Percentiles rank a stretch among this genome's conserved stretches.
Conservation (phyloP, 768 basidiomycete genomes). For the Sporobolomyces pararoseus region DNA sequence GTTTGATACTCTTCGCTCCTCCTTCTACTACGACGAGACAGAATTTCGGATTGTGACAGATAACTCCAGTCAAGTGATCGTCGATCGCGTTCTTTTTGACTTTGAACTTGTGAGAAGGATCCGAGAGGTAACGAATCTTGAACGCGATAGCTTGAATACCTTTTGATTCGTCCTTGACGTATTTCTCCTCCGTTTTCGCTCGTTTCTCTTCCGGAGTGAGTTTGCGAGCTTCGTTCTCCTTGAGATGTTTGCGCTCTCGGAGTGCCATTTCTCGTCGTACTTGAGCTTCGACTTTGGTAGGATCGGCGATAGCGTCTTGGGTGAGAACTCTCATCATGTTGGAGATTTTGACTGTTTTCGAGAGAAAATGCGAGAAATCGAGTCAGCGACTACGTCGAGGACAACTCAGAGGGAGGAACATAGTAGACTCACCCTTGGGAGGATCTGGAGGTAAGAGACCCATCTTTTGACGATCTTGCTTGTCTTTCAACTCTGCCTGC, state of each 20-base stretch:
- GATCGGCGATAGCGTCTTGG: slow-evolving; percentile 93
- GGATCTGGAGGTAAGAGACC: slow-evolving; percentile 90
- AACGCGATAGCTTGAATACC: slow-evolving; percentile 79
- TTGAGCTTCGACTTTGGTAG: slow-evolving; percentile 92
- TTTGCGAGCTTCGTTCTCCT: slow-evolving; percentile 88
- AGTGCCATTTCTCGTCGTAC: slow-evolving; percentile 88
- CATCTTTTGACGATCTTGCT: slow-evolving; percentile 91
- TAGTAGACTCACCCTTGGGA: slow-evolving; percentile 70
- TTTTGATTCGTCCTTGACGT: slow-evolving; percentile 79
- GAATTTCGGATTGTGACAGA: slow-evolving; percentile 85
- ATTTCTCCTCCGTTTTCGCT: slow-evolving; percentile 82
- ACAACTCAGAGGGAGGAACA: not conserved
- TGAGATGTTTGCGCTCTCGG: slow-evolving; percentile 82
- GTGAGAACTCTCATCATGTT: slow-evolving; percentile 98
- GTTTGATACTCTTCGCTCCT: slow-evolving; percentile 73
- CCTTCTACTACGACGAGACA: slow-evolving; percentile 92
- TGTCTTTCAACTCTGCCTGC: slow-evolving; percentile 85
- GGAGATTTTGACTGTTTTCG: slow-evolving; percentile 75
- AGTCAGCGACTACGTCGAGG: not conserved
- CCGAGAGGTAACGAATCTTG: slow-evolving; percentile 87
- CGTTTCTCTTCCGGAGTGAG: slow-evolving; percentile 82
- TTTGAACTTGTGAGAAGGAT: slow-evolving; percentile 91
- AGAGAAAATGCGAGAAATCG: not conserved
- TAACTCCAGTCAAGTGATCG: slow-evolving; percentile 76
- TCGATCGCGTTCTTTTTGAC: slow-evolving; percentile 95